phyloP scores from a whole-genome alignment of 352 stramenopile genomes.

The Hyphochytrium catenoides region DNA sequence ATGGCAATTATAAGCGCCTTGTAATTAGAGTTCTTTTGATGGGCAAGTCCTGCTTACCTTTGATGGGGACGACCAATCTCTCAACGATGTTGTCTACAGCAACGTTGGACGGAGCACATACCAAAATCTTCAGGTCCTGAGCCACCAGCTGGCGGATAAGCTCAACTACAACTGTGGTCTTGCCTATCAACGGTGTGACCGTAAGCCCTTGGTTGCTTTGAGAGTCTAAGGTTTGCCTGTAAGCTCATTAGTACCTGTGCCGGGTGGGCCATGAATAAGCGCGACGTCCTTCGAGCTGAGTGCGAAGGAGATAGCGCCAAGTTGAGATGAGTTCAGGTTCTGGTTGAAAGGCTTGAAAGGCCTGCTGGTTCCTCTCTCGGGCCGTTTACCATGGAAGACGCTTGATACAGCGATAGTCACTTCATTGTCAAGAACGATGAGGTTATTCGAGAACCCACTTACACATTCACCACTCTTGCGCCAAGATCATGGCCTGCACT shows the following conservation, averaged over 20 bases:
- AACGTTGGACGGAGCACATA: conserved; percentile 92
- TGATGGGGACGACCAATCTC: conserved; percentile 38
- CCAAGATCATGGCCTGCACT: conserved; percentile 31
- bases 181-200: conserved; percentile 33
- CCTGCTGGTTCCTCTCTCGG: conserved; percentile 21
- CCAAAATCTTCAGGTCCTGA: conserved; percentile 69
- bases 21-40: no score
- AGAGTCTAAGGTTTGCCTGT: background rate
- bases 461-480: conserved; percentile 32
- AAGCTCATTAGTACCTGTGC: conserved; percentile 20
- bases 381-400: conserved; percentile 22
- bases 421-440: background rate
- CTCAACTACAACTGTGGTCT: conserved; percentile 93
- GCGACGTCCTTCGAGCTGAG: conserved; percentile 58
- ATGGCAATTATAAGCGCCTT: no score
- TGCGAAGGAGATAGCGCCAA: conserved; percentile 39
- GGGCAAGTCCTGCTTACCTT: conserved; percentile 12
- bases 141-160: conserved; percentile 78
- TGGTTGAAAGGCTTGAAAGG: conserved; percentile 21
- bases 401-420: conserved; percentile 7
- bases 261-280: conserved; percentile 74
- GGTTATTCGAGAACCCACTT: conserved; percentile 6
- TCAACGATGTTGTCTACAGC: conserved; percentile 95
- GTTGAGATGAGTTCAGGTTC: conserved; percentile 39
- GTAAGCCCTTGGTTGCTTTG: background rate